Conservation (phyloP, 257 asterid genomes). For the Solanum chiquidenum region DNA sequence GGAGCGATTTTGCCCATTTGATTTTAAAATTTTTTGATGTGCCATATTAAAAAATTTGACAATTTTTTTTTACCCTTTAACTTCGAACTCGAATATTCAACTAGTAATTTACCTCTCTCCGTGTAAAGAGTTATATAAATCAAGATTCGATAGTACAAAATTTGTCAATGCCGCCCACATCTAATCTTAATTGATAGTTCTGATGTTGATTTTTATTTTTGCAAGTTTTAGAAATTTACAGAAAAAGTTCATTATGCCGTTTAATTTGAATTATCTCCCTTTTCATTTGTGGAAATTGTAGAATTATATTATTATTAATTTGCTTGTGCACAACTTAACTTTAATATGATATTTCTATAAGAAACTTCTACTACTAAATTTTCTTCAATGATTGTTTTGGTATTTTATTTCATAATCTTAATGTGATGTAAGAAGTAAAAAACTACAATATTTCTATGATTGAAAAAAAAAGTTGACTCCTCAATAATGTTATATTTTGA, state of each 20-base stretch:
- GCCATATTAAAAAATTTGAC: no score
- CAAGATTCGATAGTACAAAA: background rate
- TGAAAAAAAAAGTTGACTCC: background rate
- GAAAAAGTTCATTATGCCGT: background rate
- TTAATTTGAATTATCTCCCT: background rate
- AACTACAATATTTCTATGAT: background rate
- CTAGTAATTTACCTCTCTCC: background rate
- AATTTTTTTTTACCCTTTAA: no score
- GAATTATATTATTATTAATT: background rate
- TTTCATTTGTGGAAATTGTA: background rate
- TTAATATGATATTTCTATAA: background rate
- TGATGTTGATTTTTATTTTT: background rate
- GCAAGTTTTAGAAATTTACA: background rate
- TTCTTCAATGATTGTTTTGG: background rate
- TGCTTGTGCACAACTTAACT: background rate
- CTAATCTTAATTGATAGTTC: background rate
- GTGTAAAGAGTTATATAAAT: background rate
- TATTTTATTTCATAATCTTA: background rate
- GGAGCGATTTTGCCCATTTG: no score
- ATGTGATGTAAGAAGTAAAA: background rate
- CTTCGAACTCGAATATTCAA: no score
- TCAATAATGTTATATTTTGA: background rate
- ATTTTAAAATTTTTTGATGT: no score
- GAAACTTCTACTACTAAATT: background rate
- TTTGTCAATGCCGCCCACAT: background rate